Evolutionary conservation across 352 stramenopile species (phyloP).

Genomic region (Nothophytophthora sp.): DNA sequence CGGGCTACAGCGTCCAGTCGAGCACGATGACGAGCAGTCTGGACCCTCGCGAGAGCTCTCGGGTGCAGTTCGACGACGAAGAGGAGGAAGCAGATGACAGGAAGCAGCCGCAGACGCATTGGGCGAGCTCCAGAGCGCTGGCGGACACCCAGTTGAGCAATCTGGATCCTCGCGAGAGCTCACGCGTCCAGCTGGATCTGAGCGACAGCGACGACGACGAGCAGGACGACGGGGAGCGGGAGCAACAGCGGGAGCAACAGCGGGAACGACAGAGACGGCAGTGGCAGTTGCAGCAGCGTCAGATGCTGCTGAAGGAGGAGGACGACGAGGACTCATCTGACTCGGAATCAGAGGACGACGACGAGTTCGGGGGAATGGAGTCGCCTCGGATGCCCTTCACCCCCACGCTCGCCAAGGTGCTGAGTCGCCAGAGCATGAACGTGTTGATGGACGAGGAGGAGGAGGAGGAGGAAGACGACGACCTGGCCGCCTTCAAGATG

Average conservation of each 20-base stretch:
- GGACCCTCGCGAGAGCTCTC: slow-evolving; percentile 40
- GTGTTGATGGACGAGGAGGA: slow-evolving; percentile 64
- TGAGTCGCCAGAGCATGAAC: slow-evolving; percentile 55
- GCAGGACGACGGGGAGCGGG: slow-evolving; percentile 20
- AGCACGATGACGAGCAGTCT: slow-evolving; percentile 28
- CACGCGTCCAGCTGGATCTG: slow-evolving; percentile 13
- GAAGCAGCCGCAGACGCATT: slow-evolving; percentile 15
- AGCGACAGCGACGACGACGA: slow-evolving; percentile 31
- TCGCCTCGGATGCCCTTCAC: slow-evolving; percentile 45
- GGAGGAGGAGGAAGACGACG: slow-evolving; percentile 40
- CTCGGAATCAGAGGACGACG: slow-evolving; percentile 28
- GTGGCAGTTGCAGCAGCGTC: slow-evolving; percentile 37
- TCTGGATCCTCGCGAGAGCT: slow-evolving; percentile 24
- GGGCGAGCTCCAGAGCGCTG: slow-evolving; percentile 16
- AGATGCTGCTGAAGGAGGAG: slow-evolving; percentile 38
- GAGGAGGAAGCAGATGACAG: slow-evolving; percentile 8
- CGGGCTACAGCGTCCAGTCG: slow-evolving; percentile 26
- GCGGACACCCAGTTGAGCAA: slow-evolving; percentile 25
- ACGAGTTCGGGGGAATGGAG: slow-evolving; percentile 35
- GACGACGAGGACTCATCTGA: slow-evolving; percentile 34
- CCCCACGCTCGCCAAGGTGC: slow-evolving; percentile 41
- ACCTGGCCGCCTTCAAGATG: slow-evolving; percentile 21
- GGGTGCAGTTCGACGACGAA: slow-evolving; percentile 34
- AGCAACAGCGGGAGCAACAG: slow-evolving; percentile 25
- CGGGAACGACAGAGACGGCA: slow-evolving; percentile 30